Base-by-base conservation (phyloP, 352 stramenopile species). In the Phytopythium mirpurense region DNA sequence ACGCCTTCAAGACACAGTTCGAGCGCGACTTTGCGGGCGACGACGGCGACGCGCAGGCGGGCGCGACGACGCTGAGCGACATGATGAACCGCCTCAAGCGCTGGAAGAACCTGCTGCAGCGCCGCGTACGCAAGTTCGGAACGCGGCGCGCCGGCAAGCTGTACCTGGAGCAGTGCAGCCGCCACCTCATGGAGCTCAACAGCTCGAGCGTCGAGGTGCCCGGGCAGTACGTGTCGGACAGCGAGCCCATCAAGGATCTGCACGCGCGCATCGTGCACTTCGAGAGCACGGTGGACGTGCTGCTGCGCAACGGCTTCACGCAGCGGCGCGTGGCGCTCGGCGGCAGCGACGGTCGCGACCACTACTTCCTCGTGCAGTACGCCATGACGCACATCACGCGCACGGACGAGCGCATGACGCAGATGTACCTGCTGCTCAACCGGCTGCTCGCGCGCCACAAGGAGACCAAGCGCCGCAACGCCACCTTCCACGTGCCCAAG, bases 351-450 rank as follows among this genome's bases (percentile, higher is more conserved):
- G 90, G 90, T 18, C 70, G 73, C n/a, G 60, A 72, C 5, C 95
- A 96, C 65, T 92, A 90, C 60, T 97, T 97, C 63, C 43, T 97
- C 49, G 87, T 97, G 29, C 90, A 97, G 61, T 96, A 96, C 56
- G 86, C 90, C 16, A 95, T 95, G 78, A 95, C 90, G 21, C 86
- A 97, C 69, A 92, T 95, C 48, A 97, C 90, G 21, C 86, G 88
- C 37, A 96, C 86, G n/a, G 90, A 97, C 66, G 89, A 97, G 65
- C 81, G 90, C n/a, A 93, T 97, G 73, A 93, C 93, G 70, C 90
- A 97, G 54, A 91, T 97, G 83, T 94, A 97, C 63, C 57, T 93
- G 46, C 65, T 97, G 58, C 63, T 96, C 34, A 96, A 96, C 57
- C 77, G 86, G 16, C 56, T 97, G 40, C 55, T 97, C 9, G 56